Percentiles rank a stretch among this genome's conserved stretches.
These are phyloP conservation scores for Hypoxylon sp. DNA, from an alignment of 2,329 filamentous ascomycete species.

Conservation along the genomic window DNA sequence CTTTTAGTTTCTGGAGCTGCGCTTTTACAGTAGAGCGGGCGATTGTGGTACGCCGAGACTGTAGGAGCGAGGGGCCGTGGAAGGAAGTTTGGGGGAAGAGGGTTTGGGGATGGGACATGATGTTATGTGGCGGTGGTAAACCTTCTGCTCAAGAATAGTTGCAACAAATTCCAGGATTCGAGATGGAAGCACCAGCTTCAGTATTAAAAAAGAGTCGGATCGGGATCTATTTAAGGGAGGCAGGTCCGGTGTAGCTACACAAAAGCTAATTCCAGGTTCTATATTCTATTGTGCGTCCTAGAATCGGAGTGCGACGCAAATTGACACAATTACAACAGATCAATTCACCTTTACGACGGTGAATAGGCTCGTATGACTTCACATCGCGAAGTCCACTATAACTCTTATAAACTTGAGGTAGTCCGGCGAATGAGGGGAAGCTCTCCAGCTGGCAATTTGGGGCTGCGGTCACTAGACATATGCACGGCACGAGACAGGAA, in stretches of 20 bases:
- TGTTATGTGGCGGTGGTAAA: background rate
- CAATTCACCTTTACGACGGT: slow-evolving; percentile 7
- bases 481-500: slow-evolving; percentile 32
- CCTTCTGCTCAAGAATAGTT: background rate
- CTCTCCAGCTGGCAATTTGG: background rate
- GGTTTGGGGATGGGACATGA: slow-evolving; percentile 67
- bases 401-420: slow-evolving; percentile 3
- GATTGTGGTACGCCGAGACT: slow-evolving; percentile 54
- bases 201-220: background rate
- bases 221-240: slow-evolving; percentile 16
- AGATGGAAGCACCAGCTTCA: background rate
- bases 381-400: slow-evolving; percentile 31
- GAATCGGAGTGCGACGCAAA: slow-evolving; percentile 27
- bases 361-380: slow-evolving; percentile 11
- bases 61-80: slow-evolving; percentile 56
- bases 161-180: background rate
- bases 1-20: slow-evolving; percentile 67
- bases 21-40: slow-evolving; percentile 61
- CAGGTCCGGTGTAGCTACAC: background rate
- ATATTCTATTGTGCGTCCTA: slow-evolving; percentile 8
- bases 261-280: slow-evolving; percentile 9
- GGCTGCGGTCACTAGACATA: slow-evolving; percentile 30
- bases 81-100: slow-evolving; percentile 57
- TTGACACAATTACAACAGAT: background rate
- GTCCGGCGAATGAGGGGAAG: slow-evolving; percentile 35